Conservation (phyloP, 2,329 filamentous ascomycete genomes). For the Calonectria pteridis region DNA sequence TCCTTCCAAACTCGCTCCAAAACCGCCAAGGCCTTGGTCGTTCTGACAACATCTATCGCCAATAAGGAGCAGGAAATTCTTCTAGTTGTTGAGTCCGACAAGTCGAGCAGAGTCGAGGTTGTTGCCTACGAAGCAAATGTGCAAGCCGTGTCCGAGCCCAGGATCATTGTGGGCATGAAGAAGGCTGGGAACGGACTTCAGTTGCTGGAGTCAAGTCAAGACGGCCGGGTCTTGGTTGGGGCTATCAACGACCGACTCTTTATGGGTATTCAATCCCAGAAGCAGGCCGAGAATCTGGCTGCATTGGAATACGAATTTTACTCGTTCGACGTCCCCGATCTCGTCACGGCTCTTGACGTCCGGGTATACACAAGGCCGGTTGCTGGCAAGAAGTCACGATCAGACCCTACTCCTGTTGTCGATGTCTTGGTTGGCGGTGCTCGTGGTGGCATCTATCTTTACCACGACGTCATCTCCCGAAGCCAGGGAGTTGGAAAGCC, state of each 20-base stretch:
- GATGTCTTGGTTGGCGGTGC: constrained; percentile 84
- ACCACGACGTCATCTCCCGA: constrained; percentile 77
- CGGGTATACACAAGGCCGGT: constrained; percentile 52
- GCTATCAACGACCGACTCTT: constrained; percentile 54
- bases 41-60: constrained; percentile 54
- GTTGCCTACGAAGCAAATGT: constrained; percentile 58
- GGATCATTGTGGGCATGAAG: constrained; percentile 52
- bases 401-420: constrained; percentile 58
- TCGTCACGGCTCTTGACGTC: constrained; percentile 76
- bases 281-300: constrained; percentile 39
- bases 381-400: constrained; percentile 40
- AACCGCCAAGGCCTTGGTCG: constrained; percentile 60
- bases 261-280: constrained; percentile 46
- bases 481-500: constrained; percentile 60
- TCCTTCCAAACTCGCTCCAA: constrained; percentile 58
- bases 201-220: constrained; percentile 61
- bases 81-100: constrained; percentile 60
- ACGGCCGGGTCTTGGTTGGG: constrained; percentile 68
- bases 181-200: constrained; percentile 52
- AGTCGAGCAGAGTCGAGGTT: constrained; percentile 52
- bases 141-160: constrained; percentile 46
- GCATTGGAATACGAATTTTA: constrained; percentile 66
- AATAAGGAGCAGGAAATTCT: constrained; percentile 58
- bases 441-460: constrained; percentile 83
- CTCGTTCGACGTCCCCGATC: constrained; percentile 70